phyloP scores from a whole-genome alignment of 257 asterid genomes.

The Schizonepeta tenuifolia region DNA sequence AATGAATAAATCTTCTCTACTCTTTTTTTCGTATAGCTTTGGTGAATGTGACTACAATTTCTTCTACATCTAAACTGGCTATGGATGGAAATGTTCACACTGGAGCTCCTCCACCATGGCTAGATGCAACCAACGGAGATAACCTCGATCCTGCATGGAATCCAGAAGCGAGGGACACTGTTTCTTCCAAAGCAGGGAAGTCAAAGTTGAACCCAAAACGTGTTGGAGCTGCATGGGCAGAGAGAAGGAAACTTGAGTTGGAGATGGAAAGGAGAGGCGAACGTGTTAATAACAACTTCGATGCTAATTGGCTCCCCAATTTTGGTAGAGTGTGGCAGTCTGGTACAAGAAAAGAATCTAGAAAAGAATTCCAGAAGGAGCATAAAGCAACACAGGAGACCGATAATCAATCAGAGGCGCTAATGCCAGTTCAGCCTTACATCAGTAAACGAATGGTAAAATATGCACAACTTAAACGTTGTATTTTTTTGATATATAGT shows the following conservation, averaged over 20 bases:
- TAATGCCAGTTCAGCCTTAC: conserved; percentile 73
- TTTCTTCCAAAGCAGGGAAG: conserved; percentile 47
- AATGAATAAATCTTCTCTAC: background rate
- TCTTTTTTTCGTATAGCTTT: conserved; percentile 38
- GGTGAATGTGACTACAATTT: conserved; percentile 45
- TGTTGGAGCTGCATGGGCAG: conserved; percentile 99
- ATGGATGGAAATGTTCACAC: conserved; percentile 76
- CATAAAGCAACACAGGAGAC: conserved; percentile 41
- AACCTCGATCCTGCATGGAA: conserved; percentile 38
- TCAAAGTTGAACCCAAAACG: conserved; percentile 84
- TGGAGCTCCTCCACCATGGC: conserved; percentile 97
- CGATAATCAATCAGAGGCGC: conserved; percentile 48
- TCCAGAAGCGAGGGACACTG: conserved; percentile 32
- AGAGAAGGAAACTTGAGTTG: conserved; percentile 85
- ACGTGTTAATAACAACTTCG: conserved; percentile 44
- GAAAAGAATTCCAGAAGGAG: conserved; percentile 68
- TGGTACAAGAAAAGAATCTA: conserved; percentile 86
- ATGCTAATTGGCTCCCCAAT: conserved; percentile 91
- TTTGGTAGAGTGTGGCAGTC: conserved; percentile 98
- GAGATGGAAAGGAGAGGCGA: conserved; percentile 85
- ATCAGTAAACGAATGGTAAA: conserved; percentile 91
- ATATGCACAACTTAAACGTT: background rate
- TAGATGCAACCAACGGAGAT: conserved; percentile 48
- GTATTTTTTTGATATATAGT: background rate
- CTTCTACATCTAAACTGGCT: conserved; percentile 46